Evolutionary conservation across 1,139 yeast species (phyloP).

Genomic region (Suzukiozyma palmioleophila): DNA sequence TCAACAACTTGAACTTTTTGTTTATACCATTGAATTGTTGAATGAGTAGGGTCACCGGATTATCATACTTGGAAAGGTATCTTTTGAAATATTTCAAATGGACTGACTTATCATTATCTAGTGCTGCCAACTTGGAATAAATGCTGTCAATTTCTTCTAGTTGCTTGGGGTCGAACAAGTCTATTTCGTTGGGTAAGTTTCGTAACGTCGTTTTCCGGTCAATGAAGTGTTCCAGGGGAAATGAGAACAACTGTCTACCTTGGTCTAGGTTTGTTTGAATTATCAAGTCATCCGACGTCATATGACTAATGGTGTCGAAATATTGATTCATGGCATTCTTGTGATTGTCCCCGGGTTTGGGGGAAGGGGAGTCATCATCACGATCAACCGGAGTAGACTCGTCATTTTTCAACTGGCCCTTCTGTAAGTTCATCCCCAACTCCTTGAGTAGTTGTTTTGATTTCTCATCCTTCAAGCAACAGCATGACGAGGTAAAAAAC

Average conservation of each 20-base stretch:
- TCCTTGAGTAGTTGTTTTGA: slow-evolving; percentile 24
- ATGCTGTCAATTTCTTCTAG: slow-evolving; percentile 28
- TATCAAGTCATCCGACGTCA: slow-evolving; percentile 36
- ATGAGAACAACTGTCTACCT: slow-evolving; percentile 31
- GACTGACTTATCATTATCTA: slow-evolving; percentile 37
- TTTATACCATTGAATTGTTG: slow-evolving; percentile 37
- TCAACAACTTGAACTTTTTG: slow-evolving; percentile 31
- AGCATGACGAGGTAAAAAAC: too few relatives aligned
- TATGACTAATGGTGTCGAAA: slow-evolving; percentile 32
- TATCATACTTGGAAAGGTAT: slow-evolving; percentile 29
- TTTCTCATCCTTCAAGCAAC: slow-evolving; percentile 20
- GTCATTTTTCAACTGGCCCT: slow-evolving; percentile 20
- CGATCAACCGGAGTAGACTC: slow-evolving; percentile 9
- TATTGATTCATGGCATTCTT: slow-evolving; percentile 6
- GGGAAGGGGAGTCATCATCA: slow-evolving; percentile 3
- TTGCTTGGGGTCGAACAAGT: slow-evolving; percentile 24
- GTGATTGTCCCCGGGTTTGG: slow-evolving; percentile 1
- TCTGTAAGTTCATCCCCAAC: slow-evolving; percentile 25
- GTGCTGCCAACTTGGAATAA: slow-evolving; percentile 26
- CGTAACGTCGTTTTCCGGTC: slow-evolving; percentile 32
- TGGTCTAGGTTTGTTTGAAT: slow-evolving; percentile 37
- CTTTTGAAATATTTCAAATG: slow-evolving; percentile 37
- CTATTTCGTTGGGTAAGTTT: slow-evolving; percentile 36
- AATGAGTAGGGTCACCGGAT: slow-evolving; percentile 27
- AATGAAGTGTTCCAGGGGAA: slow-evolving; percentile 32